These are phyloP conservation scores for Mortierella polycephala DNA, from an alignment of 371 early-diverging fungal species.

Conservation along the genomic window DNA sequence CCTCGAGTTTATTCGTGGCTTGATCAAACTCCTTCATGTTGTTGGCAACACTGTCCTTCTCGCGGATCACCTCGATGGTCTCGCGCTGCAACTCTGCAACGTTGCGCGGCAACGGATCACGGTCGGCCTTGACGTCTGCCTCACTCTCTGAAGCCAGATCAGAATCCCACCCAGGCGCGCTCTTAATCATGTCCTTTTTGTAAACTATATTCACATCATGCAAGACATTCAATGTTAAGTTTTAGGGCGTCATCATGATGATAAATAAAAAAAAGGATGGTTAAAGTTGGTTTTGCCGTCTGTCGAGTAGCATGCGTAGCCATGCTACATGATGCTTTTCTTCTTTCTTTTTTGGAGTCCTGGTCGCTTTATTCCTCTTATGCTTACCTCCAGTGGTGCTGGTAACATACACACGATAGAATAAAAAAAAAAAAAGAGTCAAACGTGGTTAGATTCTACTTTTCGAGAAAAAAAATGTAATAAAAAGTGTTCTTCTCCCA, in stretches of 20 bases:
- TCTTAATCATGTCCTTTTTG: slow-evolving; percentile 26
- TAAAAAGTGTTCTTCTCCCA: not conserved
- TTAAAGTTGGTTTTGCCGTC: too few relatives aligned
- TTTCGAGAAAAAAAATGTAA: not conserved
- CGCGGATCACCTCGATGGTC: slow-evolving; percentile 13
- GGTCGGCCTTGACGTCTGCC: slow-evolving; percentile 56
- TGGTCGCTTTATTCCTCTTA: not conserved
- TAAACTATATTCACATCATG: not conserved
- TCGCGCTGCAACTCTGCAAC: slow-evolving; percentile 42
- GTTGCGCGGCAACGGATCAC: slow-evolving; percentile 30
- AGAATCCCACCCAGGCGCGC: slow-evolving; percentile 53
- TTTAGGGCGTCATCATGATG: too few relatives aligned
- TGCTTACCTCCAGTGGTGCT: not conserved
- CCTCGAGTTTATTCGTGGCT: not conserved
- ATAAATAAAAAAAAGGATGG: not conserved
- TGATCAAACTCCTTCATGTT: not conserved
- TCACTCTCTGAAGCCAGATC: slow-evolving; percentile 55
- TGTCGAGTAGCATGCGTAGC: not conserved
- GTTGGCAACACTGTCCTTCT: not conserved
- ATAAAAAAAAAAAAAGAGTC: not conserved
- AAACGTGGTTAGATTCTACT: not conserved
- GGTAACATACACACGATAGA: not conserved
- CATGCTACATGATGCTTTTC: not conserved
- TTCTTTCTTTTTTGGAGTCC: not conserved
- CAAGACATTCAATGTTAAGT: not conserved